These are phyloP conservation scores for Domatiomyces globalis DNA, from an alignment of 2,329 filamentous ascomycete species.

Conservation along the genomic window DNA sequence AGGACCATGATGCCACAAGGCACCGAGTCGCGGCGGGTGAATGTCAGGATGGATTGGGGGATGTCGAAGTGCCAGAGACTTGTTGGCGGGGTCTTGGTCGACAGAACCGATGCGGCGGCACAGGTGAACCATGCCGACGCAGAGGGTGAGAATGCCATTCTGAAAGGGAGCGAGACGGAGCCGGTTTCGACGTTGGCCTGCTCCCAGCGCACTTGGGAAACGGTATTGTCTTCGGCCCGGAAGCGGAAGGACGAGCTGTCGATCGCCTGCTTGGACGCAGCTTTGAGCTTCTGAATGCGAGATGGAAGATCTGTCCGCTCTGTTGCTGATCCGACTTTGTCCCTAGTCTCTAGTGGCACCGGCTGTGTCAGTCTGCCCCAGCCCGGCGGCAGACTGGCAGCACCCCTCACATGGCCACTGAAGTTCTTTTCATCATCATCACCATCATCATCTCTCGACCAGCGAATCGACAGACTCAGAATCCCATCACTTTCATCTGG, in stretches of 20 bases:
- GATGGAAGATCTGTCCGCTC: conserved; percentile 11
- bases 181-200: conserved; percentile 16
- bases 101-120: conserved; percentile 16
- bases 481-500: conserved; percentile 48
- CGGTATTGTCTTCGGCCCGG: conserved; percentile 15
- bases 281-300: conserved; percentile 16
- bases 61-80: conserved; percentile 19
- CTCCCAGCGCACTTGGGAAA: conserved; percentile 19
- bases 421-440: conserved; percentile 31
- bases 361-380: conserved; percentile 31
- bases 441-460: conserved; percentile 28
- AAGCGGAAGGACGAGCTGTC: conserved; percentile 20
- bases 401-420: conserved; percentile 28
- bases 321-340: conserved; percentile 7
- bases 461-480: conserved; percentile 43
- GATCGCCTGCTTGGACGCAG: conserved; percentile 12
- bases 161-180: conserved; percentile 8
- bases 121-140: conserved; percentile 20
- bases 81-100: conserved; percentile 10
- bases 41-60: conserved; percentile 15
- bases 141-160: conserved; percentile 5
- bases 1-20: conserved; percentile 21
- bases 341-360: conserved; percentile 5
- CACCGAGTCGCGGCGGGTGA: conserved; percentile 18
- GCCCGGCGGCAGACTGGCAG: conserved; percentile 43